Conservation (phyloP, 176 grass and related monocot genomes). For the Oryza brachyantha region DNA sequence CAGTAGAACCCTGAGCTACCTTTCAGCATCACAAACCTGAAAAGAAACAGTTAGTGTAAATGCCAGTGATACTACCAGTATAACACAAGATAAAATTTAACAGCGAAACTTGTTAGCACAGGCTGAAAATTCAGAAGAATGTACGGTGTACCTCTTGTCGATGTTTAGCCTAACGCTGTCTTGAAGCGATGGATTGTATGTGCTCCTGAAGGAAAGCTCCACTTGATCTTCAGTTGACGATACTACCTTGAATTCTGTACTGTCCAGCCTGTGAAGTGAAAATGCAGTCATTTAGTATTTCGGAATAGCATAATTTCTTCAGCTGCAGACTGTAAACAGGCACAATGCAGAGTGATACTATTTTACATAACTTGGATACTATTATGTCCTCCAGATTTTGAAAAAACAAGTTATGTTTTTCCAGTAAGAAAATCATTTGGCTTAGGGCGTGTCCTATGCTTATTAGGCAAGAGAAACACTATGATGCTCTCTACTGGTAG, state of each 20-base stretch:
- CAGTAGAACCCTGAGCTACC: slow-evolving; percentile 79
- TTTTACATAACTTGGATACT: not conserved
- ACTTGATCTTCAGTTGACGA: slow-evolving; percentile 44
- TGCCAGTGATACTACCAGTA: not conserved
- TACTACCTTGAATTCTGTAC: slow-evolving; percentile 48
- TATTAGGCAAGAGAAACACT: not conserved
- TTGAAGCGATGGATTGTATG: slow-evolving; percentile 39
- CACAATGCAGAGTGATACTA: not conserved
- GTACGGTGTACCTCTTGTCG: slow-evolving; percentile 61
- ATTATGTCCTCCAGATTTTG: no score
- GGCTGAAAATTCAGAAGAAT: no score
- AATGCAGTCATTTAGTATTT: not conserved
- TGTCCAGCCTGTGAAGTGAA: slow-evolving; percentile 48
- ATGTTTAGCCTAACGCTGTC: slow-evolving; percentile 33
- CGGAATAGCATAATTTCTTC: not conserved
- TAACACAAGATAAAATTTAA: no score
- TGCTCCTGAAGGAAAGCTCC: slow-evolving; percentile 76
- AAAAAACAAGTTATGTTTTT: not conserved
- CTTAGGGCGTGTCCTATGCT: not conserved
- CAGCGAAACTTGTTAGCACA: not conserved
- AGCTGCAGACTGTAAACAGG: not conserved
- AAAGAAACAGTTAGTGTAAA: not conserved
- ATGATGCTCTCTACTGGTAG: no score
- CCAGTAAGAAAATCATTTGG: not conserved
- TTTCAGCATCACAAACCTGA: slow-evolving; percentile 58